phyloP scores from a whole-genome alignment of 805 yeast species.

The Candida jianshihensis region DNA sequence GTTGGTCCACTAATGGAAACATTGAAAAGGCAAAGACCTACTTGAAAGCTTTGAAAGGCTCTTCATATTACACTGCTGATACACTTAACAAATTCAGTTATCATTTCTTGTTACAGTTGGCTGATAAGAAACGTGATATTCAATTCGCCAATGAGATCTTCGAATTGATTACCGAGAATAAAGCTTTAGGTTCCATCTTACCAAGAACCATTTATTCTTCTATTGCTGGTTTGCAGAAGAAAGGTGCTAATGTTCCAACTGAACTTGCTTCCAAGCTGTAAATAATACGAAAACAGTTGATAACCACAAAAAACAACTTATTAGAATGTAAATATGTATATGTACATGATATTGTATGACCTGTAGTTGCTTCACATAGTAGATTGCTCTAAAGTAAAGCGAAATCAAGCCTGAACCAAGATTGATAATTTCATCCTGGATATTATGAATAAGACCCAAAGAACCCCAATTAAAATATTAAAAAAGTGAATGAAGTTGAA shows the following conservation, averaged over 20 bases:
- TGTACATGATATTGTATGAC: too few relatives aligned
- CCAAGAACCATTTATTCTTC: slow-evolving; percentile 3
- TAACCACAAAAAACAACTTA: neutral
- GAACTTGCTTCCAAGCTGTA: slow-evolving; percentile 6
- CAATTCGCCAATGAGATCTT: slow-evolving; percentile 16
- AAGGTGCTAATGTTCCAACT: slow-evolving; percentile 14
- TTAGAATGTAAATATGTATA: neutral
- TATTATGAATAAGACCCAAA: too few relatives aligned
- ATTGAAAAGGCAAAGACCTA: slow-evolving; percentile 13
- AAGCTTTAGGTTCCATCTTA: slow-evolving; percentile 3
- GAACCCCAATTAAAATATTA: too few relatives aligned
- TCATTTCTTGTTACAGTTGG: slow-evolving; percentile 16
- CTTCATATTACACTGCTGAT: slow-evolving; percentile 1
- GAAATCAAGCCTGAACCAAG: too few relatives aligned
- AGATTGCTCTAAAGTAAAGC: too few relatives aligned
- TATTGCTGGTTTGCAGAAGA: slow-evolving; percentile 5
- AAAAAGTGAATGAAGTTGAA: too few relatives aligned
- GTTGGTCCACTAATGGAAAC: slow-evolving; percentile 11
- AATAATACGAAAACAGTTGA: slow-evolving; percentile 1
- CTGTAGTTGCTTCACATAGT: too few relatives aligned
- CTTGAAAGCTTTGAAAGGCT: slow-evolving; percentile 4
- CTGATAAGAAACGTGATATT: slow-evolving; percentile 9
- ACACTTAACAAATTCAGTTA: slow-evolving; percentile 13
- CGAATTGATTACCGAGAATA: slow-evolving; percentile 6
- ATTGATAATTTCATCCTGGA: too few relatives aligned